Percentiles rank a stretch among this genome's conserved stretches.
Conservation (phyloP, 2,329 filamentous ascomycete species). For the Diaporthe sp. region DNA sequence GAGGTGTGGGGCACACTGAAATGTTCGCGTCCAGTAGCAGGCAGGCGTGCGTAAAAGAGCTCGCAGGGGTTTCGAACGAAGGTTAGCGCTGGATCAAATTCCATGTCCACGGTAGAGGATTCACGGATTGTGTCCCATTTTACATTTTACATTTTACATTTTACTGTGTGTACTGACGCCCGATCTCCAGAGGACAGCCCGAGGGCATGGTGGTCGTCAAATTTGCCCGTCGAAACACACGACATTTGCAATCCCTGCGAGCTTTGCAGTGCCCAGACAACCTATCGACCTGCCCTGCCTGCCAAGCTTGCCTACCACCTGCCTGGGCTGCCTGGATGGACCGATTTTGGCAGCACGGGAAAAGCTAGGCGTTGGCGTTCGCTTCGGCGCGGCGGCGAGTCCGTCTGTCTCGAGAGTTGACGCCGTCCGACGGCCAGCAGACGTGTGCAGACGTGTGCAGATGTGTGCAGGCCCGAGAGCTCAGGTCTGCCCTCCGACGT, state of each 20-base stretch:
- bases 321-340: not conserved
- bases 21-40: not conserved
- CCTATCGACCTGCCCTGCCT: not conserved
- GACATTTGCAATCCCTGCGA: constrained; percentile 1
- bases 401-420: not conserved
- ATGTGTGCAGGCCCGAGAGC: too few species aligned
- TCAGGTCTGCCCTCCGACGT: too few species aligned
- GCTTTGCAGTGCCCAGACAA: constrained; percentile 1
- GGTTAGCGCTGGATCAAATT: too few species aligned
- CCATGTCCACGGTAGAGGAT: not conserved
- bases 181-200: not conserved
- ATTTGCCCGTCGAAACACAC: not conserved
- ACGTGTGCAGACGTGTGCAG: too few species aligned
- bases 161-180: not conserved
- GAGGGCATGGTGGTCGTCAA: not conserved
- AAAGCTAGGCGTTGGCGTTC: not conserved
- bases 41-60: not conserved
- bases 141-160: too few species aligned
- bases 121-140: not conserved
- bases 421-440: not conserved
- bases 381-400: not conserved
- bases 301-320: not conserved
- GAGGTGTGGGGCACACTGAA: not conserved
- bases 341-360: not conserved
- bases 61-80: not conserved